Conservation (phyloP, 176 grass and related monocot species). For the Phoenix dactylifera region DNA sequence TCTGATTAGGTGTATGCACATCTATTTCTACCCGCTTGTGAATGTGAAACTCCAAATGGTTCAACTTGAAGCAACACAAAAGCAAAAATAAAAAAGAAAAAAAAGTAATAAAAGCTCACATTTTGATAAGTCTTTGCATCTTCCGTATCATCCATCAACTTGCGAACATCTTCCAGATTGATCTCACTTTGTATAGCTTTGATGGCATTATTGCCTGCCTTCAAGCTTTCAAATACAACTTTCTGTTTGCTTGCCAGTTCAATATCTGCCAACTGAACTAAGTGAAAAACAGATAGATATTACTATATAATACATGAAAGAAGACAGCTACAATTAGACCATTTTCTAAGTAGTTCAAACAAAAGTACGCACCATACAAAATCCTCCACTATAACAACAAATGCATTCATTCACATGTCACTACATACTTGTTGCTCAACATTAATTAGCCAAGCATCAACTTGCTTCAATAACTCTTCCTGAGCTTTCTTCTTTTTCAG, state of each 20-base stretch:
- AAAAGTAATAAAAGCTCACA: slow-evolving; percentile 40
- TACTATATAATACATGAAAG: too few species aligned
- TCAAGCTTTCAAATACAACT: slow-evolving; percentile 90
- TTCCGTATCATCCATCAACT: slow-evolving; percentile 93
- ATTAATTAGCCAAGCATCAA: slow-evolving; percentile 92
- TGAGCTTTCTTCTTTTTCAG: slow-evolving; percentile 95
- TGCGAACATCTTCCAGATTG: slow-evolving; percentile 95
- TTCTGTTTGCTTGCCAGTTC: slow-evolving; percentile 91
- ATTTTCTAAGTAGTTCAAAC: too few species aligned
- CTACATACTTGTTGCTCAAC: slow-evolving; percentile 72
- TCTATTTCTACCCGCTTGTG: too few species aligned
- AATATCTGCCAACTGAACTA: slow-evolving; percentile 81
- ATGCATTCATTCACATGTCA: not conserved
- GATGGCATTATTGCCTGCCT: slow-evolving; percentile 72
- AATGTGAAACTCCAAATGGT: too few species aligned
- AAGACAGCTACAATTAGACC: too few species aligned
- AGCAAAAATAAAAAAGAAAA: slow-evolving; percentile 10
- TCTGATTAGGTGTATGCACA: too few species aligned
- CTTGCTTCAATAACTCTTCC: slow-evolving; percentile 83
- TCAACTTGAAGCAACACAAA: not conserved
- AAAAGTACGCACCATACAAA: not conserved
- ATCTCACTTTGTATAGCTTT: slow-evolving; percentile 97
- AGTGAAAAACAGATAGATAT: not conserved
- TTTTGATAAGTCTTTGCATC: slow-evolving; percentile 98
- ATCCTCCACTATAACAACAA: not conserved